phyloP scores from a whole-genome alignment of 169 alveolate species.

The Cryptosporidium felis region DNA sequence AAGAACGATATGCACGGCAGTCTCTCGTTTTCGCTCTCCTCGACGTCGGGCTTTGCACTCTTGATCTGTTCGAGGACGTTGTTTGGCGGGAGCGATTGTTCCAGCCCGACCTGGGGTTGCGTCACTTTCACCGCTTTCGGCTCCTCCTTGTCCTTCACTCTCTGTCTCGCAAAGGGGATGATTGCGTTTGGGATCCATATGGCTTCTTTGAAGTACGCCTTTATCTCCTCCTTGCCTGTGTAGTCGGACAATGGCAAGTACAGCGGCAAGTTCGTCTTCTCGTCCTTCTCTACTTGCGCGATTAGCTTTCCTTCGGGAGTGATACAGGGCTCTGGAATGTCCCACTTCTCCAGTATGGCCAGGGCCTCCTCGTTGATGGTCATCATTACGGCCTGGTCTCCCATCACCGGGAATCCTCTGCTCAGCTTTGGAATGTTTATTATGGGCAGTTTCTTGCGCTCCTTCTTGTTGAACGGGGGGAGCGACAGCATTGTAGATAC shows the following conservation, averaged over 20 bases:
- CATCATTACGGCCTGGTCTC: conserved; percentile 56
- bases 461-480: conserved; percentile 51
- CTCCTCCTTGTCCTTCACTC: conserved; percentile 12
- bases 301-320: conserved; percentile 65
- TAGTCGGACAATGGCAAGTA: conserved; percentile 18
- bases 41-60: conserved; percentile 54
- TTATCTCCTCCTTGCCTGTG: conserved; percentile 42
- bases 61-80: not conserved
- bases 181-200: conserved; percentile 66
- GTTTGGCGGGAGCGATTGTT: conserved; percentile 19
- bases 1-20: conserved; percentile 53
- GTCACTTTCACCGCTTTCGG: conserved; percentile 13
- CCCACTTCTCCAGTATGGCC: conserved; percentile 26
- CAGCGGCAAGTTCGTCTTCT: not conserved
- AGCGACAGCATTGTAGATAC: conserved; percentile 61
- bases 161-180: conserved; percentile 12
- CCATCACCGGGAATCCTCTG: conserved; percentile 63
- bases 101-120: conserved; percentile 4
- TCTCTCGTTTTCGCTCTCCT: not conserved
- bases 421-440: conserved; percentile 42
- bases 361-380: conserved; percentile 57
- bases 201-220: conserved; percentile 61
- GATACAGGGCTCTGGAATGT: conserved; percentile 56
- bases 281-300: conserved; percentile 22
- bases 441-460: conserved; percentile 25